phyloP scores from a whole-genome alignment of 2,329 filamentous ascomycete species.

The Clathrospora elynae region DNA sequence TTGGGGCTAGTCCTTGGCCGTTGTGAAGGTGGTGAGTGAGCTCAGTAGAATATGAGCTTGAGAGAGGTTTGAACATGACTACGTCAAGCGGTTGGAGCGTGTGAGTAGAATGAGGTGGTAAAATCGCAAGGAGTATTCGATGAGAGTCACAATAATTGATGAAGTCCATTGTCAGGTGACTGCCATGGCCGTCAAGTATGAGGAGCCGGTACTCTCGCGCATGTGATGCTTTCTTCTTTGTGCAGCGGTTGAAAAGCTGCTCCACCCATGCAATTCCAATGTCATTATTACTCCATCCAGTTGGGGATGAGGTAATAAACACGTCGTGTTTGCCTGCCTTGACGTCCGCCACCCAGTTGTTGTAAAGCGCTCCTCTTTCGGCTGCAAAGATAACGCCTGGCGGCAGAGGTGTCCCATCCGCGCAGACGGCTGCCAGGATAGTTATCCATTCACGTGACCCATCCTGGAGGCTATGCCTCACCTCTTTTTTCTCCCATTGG shows the following conservation, averaged over 20 bases:
- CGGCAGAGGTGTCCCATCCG: slow-evolving; percentile 15
- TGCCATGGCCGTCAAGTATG: neutral
- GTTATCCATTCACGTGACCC: slow-evolving; percentile 13
- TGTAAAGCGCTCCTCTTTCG: too few relatives aligned
- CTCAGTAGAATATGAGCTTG: too few relatives aligned
- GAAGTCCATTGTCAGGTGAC: neutral
- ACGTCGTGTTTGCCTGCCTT: neutral
- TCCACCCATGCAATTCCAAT: slow-evolving; percentile 16
- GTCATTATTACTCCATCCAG: slow-evolving; percentile 17
- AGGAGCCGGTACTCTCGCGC: slow-evolving; percentile 4
- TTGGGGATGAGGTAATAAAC: slow-evolving; percentile 2
- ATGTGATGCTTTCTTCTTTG: too few relatives aligned
- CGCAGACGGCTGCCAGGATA: slow-evolving; percentile 17
- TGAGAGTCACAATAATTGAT: too few relatives aligned
- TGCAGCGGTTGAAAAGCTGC: slow-evolving; percentile 20
- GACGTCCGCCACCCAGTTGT: neutral
- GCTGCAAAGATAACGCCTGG: slow-evolving; percentile 15
- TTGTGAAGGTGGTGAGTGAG: too few relatives aligned
- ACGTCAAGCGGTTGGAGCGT: neutral
- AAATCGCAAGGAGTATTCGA: too few relatives aligned
- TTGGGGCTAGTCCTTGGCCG: too few relatives aligned
- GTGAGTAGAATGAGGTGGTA: neutral
- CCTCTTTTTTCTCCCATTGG: neutral
- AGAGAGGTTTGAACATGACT: too few relatives aligned
- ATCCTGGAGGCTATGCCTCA: slow-evolving; percentile 7